Evolutionary conservation across 2,329 filamentous ascomycete genomes (phyloP), one percentile per base, ranked within the genome.

Genomic region (Didymella exigua): DNA sequence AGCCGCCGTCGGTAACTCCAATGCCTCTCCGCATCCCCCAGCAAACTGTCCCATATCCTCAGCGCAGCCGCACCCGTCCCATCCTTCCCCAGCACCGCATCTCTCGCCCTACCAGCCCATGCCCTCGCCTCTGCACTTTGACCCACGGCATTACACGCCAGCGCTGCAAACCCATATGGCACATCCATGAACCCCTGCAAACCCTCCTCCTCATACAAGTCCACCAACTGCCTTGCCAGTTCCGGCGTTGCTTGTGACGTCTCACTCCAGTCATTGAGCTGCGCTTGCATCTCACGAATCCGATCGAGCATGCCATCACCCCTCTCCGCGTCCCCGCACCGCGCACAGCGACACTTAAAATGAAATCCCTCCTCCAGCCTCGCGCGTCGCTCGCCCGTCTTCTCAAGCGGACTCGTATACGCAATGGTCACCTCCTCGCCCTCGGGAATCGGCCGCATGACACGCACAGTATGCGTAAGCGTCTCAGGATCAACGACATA

Each of bases 401-500:
- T 57, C n/a, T 74, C 69, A 4, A 78, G 61, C 0, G 76, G 72
- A 11, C 72, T 72, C 13, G 75, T 73, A 36, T 78, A 79, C n/a
- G 76, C 72, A 21, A 79, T 77, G 0, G 68, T 75, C 6, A 79
- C 74, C 54, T 79, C 77, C 42, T 77, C 75, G 11, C 70, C 75
- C 18, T 60, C 16, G 11, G 54, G 55, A 21, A 77, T 70, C 3
- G 67, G 63, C 18, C 76, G 59, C 1, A 71, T 73, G 1, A 71
- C 74, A 37, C 71, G 70, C 0, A 78, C 75, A n/a, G 70, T 68
- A 48, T 78, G 76, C n/a, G 74, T 75, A 3, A 79, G 59, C 16
- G 65, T 56, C 0, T 67, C 42, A 0, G 66, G 56, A 38, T 77
- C 73, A 5, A 78, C 62, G 26, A 75, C 70, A 46, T 77, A 75